Conservation (phyloP, 164 flowering plant species). For the Nymphaea thermarum region DNA sequence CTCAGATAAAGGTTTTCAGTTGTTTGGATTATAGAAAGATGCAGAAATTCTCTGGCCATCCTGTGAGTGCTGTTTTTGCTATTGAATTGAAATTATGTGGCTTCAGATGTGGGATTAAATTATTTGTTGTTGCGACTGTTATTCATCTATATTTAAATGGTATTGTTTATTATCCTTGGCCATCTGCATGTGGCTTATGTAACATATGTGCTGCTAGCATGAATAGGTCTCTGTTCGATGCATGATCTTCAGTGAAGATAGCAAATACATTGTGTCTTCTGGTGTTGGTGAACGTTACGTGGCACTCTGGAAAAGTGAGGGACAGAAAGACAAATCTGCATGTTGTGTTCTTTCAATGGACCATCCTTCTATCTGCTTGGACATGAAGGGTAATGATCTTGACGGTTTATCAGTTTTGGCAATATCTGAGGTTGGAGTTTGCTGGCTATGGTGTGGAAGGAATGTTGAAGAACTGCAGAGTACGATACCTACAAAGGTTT, state of each 20-base stretch:
- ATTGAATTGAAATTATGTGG: neutral
- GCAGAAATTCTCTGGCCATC: conserved; percentile 93
- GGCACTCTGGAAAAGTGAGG: conserved; percentile 70
- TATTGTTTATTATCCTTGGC: neutral
- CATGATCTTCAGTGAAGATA: conserved; percentile 75
- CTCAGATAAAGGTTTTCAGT: conserved; percentile 59
- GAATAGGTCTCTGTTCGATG: conserved; percentile 68
- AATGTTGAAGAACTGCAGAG: conserved; percentile 43
- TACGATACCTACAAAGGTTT: conserved; percentile 58
- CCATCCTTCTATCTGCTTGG: conserved; percentile 77
- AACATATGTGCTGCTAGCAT: conserved; percentile 1
- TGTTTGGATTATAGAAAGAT: conserved; percentile 60
- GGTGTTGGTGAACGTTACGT: conserved; percentile 78
- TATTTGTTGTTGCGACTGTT: neutral
- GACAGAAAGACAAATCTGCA: conserved; percentile 55
- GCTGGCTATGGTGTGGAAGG: conserved; percentile 77
- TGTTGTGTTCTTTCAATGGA: conserved; percentile 82
- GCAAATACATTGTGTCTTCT: conserved; percentile 72
- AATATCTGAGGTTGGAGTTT: conserved; percentile 67
- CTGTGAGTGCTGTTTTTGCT: conserved; percentile 43
- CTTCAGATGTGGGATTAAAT: neutral
- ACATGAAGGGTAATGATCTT: conserved; percentile 24
- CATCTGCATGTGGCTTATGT: neutral
- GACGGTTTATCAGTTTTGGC: conserved; percentile 57
- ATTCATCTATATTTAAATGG: neutral